These are phyloP conservation scores for Obelidium mucronatum DNA, from an alignment of 192 early-diverging fungal genomes.

Conservation along the genomic window DNA sequence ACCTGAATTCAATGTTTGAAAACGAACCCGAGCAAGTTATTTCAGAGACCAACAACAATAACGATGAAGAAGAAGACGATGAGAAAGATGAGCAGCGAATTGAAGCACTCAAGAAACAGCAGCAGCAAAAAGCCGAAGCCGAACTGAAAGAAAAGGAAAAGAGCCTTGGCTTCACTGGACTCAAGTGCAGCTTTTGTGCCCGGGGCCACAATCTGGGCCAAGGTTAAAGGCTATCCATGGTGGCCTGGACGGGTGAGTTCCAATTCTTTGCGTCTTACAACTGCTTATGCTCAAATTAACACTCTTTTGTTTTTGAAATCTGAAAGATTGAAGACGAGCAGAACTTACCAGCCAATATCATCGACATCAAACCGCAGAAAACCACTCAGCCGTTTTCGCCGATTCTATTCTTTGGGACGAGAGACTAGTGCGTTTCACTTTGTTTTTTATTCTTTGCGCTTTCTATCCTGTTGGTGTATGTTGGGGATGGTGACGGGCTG, in stretches of 20 bases:
- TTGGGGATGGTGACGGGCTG: no score
- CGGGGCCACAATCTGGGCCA: conserved; percentile 43
- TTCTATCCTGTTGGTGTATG: no score
- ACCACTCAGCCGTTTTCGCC: conserved; percentile 24
- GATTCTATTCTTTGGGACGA: conserved; percentile 32
- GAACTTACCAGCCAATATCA: conserved; percentile 17
- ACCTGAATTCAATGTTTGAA: no score
- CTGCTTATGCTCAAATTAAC: background rate
- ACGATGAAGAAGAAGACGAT: conserved; percentile 16
- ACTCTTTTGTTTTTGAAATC: background rate
- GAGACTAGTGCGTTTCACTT: conserved; percentile 28
- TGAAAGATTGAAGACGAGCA: conserved; percentile 33
- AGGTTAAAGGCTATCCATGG: conserved; percentile 48
- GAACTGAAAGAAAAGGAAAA: conserved; percentile 6
- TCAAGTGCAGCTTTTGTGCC: background rate
- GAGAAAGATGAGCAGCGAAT: conserved; percentile 27
- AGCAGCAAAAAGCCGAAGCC: background rate
- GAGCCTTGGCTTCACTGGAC: background rate
- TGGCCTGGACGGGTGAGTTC: conserved; percentile 45
- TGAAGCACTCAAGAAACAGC: background rate
- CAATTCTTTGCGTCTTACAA: background rate
- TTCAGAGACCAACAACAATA: background rate
- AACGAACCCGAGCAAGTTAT: no score
- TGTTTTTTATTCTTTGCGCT: no score
- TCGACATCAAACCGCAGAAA: conserved; percentile 20